phyloP scores from a whole-genome alignment of 73 alveolate genomes.

The Paramecium bursaria region DNA sequence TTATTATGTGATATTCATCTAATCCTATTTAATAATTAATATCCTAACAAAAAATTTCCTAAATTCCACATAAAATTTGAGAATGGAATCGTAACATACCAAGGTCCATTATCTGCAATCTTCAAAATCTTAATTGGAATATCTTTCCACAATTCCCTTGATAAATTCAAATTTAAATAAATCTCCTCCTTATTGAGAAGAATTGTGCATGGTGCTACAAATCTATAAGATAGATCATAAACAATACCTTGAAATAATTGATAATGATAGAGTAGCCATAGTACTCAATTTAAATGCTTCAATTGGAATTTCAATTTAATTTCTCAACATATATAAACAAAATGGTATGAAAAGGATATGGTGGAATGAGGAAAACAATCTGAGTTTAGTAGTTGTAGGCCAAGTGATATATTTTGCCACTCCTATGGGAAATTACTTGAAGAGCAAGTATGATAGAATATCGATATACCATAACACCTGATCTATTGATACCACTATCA shows the following conservation, averaged over 20 bases:
- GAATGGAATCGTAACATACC: slow-evolving; percentile 64
- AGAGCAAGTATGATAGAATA: slow-evolving; percentile 28
- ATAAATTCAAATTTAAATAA: slow-evolving; percentile 52
- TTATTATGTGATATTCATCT: too few species aligned
- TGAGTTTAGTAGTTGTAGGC: slow-evolving; percentile 67
- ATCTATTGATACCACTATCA: slow-evolving; percentile 66
- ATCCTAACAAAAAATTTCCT: slow-evolving; percentile 64
- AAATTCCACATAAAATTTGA: slow-evolving; percentile 63
- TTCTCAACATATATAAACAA: slow-evolving; percentile 44
- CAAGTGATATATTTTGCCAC: slow-evolving; percentile 70
- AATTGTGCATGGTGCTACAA: slow-evolving; percentile 53
- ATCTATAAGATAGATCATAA: slow-evolving; percentile 2
- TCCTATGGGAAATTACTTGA: slow-evolving; percentile 51
- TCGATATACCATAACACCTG: slow-evolving; percentile 69
- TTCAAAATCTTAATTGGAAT: slow-evolving; percentile 33
- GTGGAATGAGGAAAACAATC: slow-evolving; percentile 60
- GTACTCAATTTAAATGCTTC: slow-evolving; percentile 46
- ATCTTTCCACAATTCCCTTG: slow-evolving; percentile 45
- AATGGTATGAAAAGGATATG: slow-evolving; percentile 60
- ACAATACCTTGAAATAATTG: slow-evolving; percentile 50
- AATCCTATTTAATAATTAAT: slow-evolving; percentile 27
- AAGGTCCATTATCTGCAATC: slow-evolving; percentile 56
- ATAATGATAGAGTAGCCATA: slow-evolving; percentile 20
- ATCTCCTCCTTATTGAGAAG: slow-evolving; percentile 47
- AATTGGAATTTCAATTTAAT: slow-evolving; percentile 34